phyloP scores from a whole-genome alignment of 768 basidiomycete genomes.

The Tricholoma flavovirens region DNA sequence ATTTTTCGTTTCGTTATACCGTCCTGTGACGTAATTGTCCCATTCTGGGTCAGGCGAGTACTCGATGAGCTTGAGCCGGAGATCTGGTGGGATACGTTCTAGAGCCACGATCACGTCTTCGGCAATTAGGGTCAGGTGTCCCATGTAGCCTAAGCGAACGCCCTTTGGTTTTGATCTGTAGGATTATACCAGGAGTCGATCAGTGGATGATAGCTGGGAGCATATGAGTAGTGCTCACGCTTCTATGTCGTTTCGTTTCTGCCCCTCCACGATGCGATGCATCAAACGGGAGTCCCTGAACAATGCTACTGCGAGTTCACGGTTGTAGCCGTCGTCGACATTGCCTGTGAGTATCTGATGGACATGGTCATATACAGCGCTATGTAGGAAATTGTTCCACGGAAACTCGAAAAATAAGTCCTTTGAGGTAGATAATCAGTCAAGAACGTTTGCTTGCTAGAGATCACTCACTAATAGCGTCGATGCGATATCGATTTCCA shows the following conservation, averaged over 20 bases:
- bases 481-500: constrained; percentile 67
- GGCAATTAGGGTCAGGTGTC: constrained; percentile 89
- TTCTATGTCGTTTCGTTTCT: constrained; percentile 71
- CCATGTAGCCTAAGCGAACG: constrained; percentile 91
- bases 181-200: not conserved
- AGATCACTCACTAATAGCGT: constrained; percentile 64
- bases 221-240: constrained; percentile 38
- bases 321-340: constrained; percentile 76
- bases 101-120: constrained; percentile 92
- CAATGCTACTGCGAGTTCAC: constrained; percentile 75
- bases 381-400: constrained; percentile 97
- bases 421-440: constrained; percentile 32
- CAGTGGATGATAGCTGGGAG: not conserved
- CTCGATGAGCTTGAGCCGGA: constrained; percentile 56
- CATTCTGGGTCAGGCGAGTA: constrained; percentile 75
- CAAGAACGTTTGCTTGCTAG: constrained; percentile 1
- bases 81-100: constrained; percentile 78
- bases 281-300: constrained; percentile 85
- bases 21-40: constrained; percentile 84
- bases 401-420: constrained; percentile 95
- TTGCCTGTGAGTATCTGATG: constrained; percentile 93
- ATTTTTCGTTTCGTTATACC: constrained; percentile 82
- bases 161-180: constrained; percentile 66
- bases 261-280: constrained; percentile 82
- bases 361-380: constrained; percentile 90